phyloP scores from a whole-genome alignment of 225 moss, liverwort and hornwort genomes.

The Pseudisothecium myosuroides region DNA sequence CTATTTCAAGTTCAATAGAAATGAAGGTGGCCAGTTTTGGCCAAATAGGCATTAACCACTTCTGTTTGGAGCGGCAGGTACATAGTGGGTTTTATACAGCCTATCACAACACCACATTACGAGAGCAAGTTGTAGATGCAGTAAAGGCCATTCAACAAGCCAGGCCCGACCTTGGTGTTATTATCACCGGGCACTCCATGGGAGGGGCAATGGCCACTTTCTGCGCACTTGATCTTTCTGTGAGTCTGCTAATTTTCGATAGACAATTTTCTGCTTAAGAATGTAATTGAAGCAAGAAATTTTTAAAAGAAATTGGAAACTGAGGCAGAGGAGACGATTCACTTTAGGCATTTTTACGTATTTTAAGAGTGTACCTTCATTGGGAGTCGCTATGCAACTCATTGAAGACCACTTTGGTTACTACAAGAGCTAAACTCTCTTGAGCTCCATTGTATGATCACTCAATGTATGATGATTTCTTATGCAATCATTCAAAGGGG shows the following conservation, averaged over 20 bases:
- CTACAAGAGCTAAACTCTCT: neutral
- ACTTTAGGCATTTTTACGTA: neutral
- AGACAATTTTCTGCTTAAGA: neutral
- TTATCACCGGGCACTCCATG: conserved; percentile 89
- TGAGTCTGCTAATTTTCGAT: neutral
- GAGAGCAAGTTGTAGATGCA: conserved; percentile 40
- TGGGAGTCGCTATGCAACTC: neutral
- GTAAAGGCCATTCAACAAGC: conserved; percentile 16
- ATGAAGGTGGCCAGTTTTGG: neutral
- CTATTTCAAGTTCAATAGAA: neutral
- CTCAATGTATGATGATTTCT: neutral
- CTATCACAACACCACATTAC: conserved; percentile 80
- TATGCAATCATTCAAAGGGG: neutral
- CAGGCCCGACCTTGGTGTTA: conserved; percentile 43
- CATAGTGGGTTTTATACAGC: conserved; percentile 85
- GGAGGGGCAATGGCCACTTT: conserved; percentile 94
- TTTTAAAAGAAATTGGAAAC: neutral
- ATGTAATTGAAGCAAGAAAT: neutral
- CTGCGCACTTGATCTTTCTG: conserved; percentile 84
- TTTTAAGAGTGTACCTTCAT: neutral
- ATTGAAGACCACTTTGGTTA: neutral
- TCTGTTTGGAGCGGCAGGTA: conserved; percentile 22
- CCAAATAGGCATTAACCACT: neutral
- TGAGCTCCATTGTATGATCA: neutral
- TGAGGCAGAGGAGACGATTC: neutral